Conservation (phyloP, 176 grass and related monocot genomes). For the Musa schizocarpa region DNA sequence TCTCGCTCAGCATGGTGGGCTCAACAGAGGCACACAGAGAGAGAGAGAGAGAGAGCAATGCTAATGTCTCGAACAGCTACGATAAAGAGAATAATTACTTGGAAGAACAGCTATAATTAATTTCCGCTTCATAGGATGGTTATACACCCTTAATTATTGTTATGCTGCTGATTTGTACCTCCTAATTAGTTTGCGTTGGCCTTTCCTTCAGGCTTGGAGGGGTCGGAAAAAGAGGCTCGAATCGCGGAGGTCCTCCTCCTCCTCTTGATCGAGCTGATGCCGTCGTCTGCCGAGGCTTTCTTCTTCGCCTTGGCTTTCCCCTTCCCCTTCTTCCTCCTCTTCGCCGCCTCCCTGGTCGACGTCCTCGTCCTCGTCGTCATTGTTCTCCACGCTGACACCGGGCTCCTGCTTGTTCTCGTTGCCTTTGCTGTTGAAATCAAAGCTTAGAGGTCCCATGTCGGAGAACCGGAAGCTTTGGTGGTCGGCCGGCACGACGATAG, state of each 20-base stretch:
- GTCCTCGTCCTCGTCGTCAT: neutral
- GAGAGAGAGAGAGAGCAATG: too few species aligned
- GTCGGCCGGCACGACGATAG: neutral
- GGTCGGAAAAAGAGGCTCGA: slow-evolving; percentile 4
- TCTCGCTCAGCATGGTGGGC: neutral
- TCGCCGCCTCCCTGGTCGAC: neutral
- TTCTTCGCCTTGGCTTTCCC: neutral
- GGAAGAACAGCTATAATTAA: neutral
- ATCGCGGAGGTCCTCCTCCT: neutral
- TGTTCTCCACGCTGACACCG: neutral
- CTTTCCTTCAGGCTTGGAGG: neutral
- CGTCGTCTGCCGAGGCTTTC: neutral
- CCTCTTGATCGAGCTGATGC: neutral
- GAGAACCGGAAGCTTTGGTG: neutral
- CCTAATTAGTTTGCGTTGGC: neutral
- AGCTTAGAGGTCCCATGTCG: neutral
- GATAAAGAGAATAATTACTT: neutral
- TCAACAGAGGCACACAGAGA: neutral
- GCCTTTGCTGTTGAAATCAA: neutral
- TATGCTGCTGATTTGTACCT: neutral
- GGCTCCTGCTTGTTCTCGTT: neutral
- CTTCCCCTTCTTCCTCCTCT: neutral
- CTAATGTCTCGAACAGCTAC: too few species aligned
- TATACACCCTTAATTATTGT: neutral
- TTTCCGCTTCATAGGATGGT: neutral